Base-by-base conservation (phyloP, 179 eudicot genomes). In the Pouteria campechiana region DNA sequence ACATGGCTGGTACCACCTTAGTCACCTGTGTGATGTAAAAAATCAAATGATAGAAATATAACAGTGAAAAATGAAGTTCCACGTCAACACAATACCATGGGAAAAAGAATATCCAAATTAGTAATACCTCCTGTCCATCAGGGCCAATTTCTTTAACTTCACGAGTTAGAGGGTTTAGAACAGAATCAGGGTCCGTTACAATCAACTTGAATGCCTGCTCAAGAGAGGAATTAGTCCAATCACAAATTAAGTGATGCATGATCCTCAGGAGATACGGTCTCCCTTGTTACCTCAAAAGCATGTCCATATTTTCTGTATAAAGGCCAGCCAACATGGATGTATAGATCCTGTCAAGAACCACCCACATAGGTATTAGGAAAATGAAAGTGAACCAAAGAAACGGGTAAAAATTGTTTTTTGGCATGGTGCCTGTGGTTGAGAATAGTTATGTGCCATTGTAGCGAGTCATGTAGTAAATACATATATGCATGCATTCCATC, bases 281-380 rank as follows among this genome's bases (percentile, higher is more conserved):
- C 12, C 11, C 23, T 25, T 48, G 55, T 48, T 29, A 88, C 89
- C 89, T 86, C 98, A 65, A 82, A 90, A 37, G 96, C 98, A 73
- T 90, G 98, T 4, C 94, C 94, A 63, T 79, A 82, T 51, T 90
- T 86, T 20, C 83, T 77, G 58, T 86, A 90, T 18, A 90, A 51
- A 5, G 98, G 98, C 98, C 98, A 90, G 29, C 82, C 98, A 24
- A 90, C 78, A 58, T 72, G 84, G 17, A 82, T 44, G 60, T 90
- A 90, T 45, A 90, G 56, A 30, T 76, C 96, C 98, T 89, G 68
- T 63, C 46, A 68, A 13, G 25, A 45, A 34, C 21, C 33, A 52
- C 25, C 44, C 37, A 33, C 46, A 20, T 41, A n/a, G n/a, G n/a
- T n/a, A 4, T 24, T 17, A 17, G 23, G 7, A 37, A 7, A 25